A percentile compares a stretch with the other conserved stretches of the same genome.
Conservation (phyloP, 352 stramenopile species). For the Phytophthora citrophthora region DNA sequence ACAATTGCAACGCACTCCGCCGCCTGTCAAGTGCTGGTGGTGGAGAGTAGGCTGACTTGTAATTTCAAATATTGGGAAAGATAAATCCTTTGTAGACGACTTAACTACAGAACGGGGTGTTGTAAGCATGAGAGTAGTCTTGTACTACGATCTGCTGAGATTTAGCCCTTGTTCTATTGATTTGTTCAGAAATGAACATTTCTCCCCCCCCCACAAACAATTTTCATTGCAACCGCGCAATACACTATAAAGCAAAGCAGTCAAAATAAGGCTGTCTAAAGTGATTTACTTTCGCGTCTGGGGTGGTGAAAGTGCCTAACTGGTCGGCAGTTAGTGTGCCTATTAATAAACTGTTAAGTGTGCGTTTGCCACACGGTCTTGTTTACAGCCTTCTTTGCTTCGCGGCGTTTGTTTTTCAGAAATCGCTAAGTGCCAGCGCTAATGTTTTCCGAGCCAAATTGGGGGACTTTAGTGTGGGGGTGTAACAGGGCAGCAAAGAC, state of each 20-base stretch:
- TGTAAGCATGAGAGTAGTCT: no score
- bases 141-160: no score
- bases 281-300: background rate
- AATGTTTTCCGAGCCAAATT: slow-evolving; percentile 1
- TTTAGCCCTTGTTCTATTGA: no score
- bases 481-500: background rate
- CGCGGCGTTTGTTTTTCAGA: background rate
- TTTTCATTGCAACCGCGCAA: background rate
- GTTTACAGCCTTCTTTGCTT: background rate
- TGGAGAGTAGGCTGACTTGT: slow-evolving; percentile 40
- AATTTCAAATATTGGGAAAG: no score
- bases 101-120: no score
- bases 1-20: slow-evolving; percentile 42
- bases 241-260: slow-evolving; percentile 1
- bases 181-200: slow-evolving; percentile 17
- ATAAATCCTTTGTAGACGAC: no score
- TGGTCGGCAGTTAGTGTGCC: background rate
- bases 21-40: slow-evolving; percentile 22
- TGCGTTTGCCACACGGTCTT: background rate
- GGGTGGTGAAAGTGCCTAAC: background rate
- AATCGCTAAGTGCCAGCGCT: background rate
- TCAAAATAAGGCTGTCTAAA: background rate
- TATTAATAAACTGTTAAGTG: background rate
- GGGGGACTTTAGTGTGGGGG: background rate
- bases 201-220: no score